Conservation (phyloP, 331 rosid genomes). For the Pyrus hybrid region DNA sequence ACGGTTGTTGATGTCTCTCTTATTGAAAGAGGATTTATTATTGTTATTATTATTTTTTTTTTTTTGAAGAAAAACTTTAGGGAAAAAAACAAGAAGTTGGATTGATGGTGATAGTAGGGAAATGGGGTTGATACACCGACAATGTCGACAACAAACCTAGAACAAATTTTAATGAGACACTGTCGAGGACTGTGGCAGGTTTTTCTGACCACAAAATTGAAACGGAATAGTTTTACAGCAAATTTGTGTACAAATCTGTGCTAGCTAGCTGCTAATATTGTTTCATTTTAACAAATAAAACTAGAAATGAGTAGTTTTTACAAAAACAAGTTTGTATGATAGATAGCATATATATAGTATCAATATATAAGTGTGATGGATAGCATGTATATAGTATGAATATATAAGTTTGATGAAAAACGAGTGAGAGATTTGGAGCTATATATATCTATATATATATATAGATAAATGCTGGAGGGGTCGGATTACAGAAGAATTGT, state of each 20-base stretch:
- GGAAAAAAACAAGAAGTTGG: neutral
- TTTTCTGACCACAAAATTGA: neutral
- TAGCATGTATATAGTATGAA: too few species aligned
- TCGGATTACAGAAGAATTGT: neutral
- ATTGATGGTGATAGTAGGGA: neutral
- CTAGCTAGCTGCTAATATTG: neutral
- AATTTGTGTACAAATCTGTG: conserved; percentile 3
- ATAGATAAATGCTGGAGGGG: neutral
- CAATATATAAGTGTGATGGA: too few species aligned
- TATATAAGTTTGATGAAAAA: neutral
- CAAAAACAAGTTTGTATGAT: too few species aligned
- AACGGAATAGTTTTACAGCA: neutral
- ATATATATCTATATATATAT: too few species aligned
- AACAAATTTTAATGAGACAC: neutral
- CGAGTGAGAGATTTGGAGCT: neutral
- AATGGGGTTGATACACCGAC: neutral
- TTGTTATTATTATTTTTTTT: neutral
- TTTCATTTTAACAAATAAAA: neutral
- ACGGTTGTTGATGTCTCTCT: conserved; percentile 14
- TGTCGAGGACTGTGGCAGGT: conserved; percentile 7
- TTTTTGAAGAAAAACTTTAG: neutral
- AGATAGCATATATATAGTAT: too few species aligned
- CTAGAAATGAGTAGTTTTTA: too few species aligned
- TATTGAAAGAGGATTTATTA: conserved; percentile 10
- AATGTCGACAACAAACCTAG: neutral